Evolutionary conservation across 192 early-diverging fungal species (phyloP).

Genomic region (Kappamyces sp.): DNA sequence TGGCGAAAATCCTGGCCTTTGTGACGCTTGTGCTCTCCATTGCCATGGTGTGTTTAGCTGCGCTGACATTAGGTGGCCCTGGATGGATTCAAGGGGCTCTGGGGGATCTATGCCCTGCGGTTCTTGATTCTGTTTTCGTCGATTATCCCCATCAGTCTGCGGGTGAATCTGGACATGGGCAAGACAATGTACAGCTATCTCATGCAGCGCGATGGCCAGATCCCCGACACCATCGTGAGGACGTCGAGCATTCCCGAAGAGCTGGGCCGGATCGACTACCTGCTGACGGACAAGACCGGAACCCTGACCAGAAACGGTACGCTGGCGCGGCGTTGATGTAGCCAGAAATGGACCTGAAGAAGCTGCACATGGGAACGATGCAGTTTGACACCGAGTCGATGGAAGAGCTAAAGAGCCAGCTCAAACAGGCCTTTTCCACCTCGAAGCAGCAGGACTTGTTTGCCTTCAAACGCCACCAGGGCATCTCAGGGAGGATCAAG

Average conservation of each 20-base stretch:
- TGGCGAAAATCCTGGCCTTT: conserved; percentile 83
- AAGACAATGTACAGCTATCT: conserved; percentile 87
- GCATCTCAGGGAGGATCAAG: conserved; percentile 75
- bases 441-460: conserved; percentile 16
- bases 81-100: conserved; percentile 81
- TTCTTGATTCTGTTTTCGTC: conserved; percentile 94
- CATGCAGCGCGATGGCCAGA: conserved; percentile 83
- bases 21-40: conserved; percentile 79
- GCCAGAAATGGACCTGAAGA: conserved; percentile 88
- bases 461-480: conserved; percentile 59
- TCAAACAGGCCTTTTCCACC: conserved; percentile 39
- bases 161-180: conserved; percentile 95
- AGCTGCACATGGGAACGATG: conserved; percentile 93
- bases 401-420: conserved; percentile 73
- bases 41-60: conserved; percentile 69
- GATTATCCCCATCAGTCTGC: conserved; percentile 91
- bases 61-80: too few relatives aligned
- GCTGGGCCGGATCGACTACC: conserved; percentile 87
- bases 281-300: conserved; percentile 93
- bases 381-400: conserved; percentile 84
- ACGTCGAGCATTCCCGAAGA: conserved; percentile 95
- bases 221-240: conserved; percentile 80
- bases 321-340: background rate
- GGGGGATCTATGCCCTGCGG: conserved; percentile 87
- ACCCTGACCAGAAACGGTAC: conserved; percentile 88